Evolutionary conservation across 768 basidiomycete species (phyloP).

Genomic region (Lanmaoa rubissima): DNA sequence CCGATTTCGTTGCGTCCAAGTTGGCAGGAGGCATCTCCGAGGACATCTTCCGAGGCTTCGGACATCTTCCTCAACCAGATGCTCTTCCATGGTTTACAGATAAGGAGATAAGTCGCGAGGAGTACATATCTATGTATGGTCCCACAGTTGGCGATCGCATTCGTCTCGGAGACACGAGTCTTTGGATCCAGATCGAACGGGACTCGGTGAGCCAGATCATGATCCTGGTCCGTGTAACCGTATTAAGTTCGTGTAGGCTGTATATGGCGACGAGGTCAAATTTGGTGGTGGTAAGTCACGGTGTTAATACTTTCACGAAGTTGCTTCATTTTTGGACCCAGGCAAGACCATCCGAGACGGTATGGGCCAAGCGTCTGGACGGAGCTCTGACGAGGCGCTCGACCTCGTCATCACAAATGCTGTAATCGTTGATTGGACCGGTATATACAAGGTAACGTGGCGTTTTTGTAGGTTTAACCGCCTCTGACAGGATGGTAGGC

Average conservation of each 20-base stretch:
- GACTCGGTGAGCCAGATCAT: slow-evolving; percentile 55
- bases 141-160: slow-evolving; percentile 91
- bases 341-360: slow-evolving; percentile 95
- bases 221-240: not conserved
- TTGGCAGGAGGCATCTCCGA: slow-evolving; percentile 38
- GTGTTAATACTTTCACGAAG: not conserved
- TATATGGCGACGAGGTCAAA: slow-evolving; percentile 96
- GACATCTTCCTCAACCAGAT: slow-evolving; percentile 65
- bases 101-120: slow-evolving; percentile 60
- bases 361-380: slow-evolving; percentile 88
- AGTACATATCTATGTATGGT: slow-evolving; percentile 93
- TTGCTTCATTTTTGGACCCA: slow-evolving; percentile 26
- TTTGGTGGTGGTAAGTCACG: slow-evolving; percentile 80
- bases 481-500: slow-evolving; percentile 50
- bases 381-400: slow-evolving; percentile 62
- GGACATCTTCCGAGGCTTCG: slow-evolving; percentile 50
- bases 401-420: slow-evolving; percentile 97
- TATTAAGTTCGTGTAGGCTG: slow-evolving; percentile 47
- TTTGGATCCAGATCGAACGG: slow-evolving; percentile 92
- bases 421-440: slow-evolving; percentile 90
- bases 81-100: slow-evolving; percentile 50
- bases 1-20: slow-evolving; percentile 42
- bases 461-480: not conserved
- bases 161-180: slow-evolving; percentile 80
- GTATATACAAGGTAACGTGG: slow-evolving; percentile 80